Base-by-base conservation (phyloP, 768 basidiomycete species). In the Hemileccinum impolitum region DNA sequence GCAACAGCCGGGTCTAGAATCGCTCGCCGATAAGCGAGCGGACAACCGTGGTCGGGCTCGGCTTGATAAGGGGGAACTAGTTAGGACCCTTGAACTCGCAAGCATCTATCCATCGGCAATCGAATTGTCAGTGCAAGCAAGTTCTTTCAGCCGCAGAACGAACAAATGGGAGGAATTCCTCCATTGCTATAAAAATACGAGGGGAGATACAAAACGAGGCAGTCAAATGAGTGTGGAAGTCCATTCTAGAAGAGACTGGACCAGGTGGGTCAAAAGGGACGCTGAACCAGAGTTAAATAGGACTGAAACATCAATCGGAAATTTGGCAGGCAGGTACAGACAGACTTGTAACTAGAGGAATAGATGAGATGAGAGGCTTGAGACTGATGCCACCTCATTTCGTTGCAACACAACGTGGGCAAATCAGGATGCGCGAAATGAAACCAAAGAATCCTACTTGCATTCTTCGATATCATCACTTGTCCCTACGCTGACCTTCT, bases 401-500 rank as follows among this genome's bases (percentile, higher is more conserved):
- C 15, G 23, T 23, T 39, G 37, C 36, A 21, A 50, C 35, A 25
- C 28, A 32, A 32, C 11, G 39, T 8, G 31, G 30, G 23, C 32
- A 45, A 30, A 47, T 34, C 18, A 31, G 43, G 21, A 47, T 23
- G 26, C 39, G 21, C 19, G 6, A 23, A 37, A 53, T 37, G 14
- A 14, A 13, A 23, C 6, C 23, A 23, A 23, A 50, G 12, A 32
- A 30, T 30, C 23, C 42, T 62, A 63, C 53, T 62, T 53, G 53
- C 5, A 23, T 42, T 52, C 56, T 50, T 52, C 54, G 25, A 32
- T 28, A n/a, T 47, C 51, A 21, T 50, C 50, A 11, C 44, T 39
- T 13, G 38, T 41, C 35, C 58, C 57, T 43, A 55, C 32, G 26
- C 49, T 67, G 44, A 65, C 65, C 66, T 82, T 83, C 69, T 84